phyloP scores from a whole-genome alignment of 306 rosid species.

The Elaeagnus macrophylla region DNA sequence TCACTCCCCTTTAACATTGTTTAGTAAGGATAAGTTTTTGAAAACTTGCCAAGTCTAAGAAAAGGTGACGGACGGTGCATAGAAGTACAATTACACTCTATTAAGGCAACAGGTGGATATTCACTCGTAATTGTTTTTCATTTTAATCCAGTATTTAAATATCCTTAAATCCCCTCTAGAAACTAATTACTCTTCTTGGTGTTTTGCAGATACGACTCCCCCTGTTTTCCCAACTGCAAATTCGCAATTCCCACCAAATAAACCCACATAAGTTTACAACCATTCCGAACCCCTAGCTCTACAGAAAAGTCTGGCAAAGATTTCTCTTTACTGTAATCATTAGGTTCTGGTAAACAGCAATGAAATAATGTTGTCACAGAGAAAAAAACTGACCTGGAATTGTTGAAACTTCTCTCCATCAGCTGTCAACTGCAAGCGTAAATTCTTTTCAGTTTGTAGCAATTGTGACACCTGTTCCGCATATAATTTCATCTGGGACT shows the following conservation, averaged over 20 bases:
- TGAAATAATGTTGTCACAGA: slow-evolving; percentile 8
- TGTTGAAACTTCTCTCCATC: slow-evolving; percentile 96
- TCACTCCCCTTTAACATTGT: neutral
- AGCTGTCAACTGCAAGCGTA: slow-evolving; percentile 72
- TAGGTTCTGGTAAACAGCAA: slow-evolving; percentile 6
- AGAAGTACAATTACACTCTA: neutral
- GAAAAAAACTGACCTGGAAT: slow-evolving; percentile 55
- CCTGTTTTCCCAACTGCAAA: too few relatives aligned
- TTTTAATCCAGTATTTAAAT: too few relatives aligned
- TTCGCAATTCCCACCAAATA: too few relatives aligned
- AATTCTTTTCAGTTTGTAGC: slow-evolving; percentile 70
- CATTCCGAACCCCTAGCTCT: slow-evolving; percentile 10
- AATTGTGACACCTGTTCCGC: slow-evolving; percentile 87
- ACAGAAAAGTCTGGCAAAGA: neutral
- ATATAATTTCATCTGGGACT: slow-evolving; percentile 78
- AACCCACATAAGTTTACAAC: neutral
- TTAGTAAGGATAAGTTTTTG: neutral
- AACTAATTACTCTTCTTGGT: too few relatives aligned
- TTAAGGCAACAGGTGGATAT: neutral
- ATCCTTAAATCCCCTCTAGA: too few relatives aligned
- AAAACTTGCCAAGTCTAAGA: neutral
- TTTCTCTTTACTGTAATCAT: slow-evolving; percentile 5
- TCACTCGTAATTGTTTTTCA: neutral
- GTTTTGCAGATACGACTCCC: too few relatives aligned
- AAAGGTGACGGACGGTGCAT: neutral